Evolutionary conservation across 768 basidiomycete genomes (phyloP).

Genomic region (Kwoniella heveanensis): DNA sequence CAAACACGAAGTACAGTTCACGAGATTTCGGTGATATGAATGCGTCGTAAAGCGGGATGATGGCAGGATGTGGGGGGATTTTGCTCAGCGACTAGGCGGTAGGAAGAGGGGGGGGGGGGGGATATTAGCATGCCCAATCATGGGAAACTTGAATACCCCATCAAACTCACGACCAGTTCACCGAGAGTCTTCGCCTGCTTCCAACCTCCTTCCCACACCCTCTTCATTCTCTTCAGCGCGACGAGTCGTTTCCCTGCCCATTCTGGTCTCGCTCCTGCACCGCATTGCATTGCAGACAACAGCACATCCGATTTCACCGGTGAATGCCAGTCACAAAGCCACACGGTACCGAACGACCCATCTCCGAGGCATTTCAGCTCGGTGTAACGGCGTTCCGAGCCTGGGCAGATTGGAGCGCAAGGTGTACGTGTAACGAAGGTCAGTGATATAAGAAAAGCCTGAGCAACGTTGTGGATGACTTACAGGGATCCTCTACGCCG

Average conservation of each 20-base stretch:
- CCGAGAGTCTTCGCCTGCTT: constrained; percentile 92
- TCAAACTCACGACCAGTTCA: constrained; percentile 69
- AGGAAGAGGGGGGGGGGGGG: too few relatives aligned
- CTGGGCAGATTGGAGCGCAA: too few relatives aligned
- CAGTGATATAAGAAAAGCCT: too few relatives aligned
- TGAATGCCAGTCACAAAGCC: constrained; percentile 99
- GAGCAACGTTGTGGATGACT: too few relatives aligned
- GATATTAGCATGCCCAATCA: constrained; percentile 3
- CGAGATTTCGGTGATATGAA: constrained; percentile 94
- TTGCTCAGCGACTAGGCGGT: constrained; percentile 93
- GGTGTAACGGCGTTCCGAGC: constrained; percentile 83
- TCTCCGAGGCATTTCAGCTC: constrained; percentile 96
- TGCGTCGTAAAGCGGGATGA: constrained; percentile 98
- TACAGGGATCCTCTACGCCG: constrained; percentile 43
- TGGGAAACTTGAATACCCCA: too few relatives aligned
- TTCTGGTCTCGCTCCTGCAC: constrained; percentile 85
- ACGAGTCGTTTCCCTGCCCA: constrained; percentile 93
- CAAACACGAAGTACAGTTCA: constrained; percentile 99
- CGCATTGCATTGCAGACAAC: constrained; percentile 92
- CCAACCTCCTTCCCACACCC: constrained; percentile 97
- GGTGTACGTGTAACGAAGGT: neutral
- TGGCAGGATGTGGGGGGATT: constrained; percentile 92
- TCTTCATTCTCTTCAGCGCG: constrained; percentile 98
- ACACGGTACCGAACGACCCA: constrained; percentile 97
- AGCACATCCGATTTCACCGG: constrained; percentile 87